These are phyloP conservation scores for Immersiella caudata DNA, from an alignment of 495 filamentous ascomycete genomes.

Conservation along the genomic window DNA sequence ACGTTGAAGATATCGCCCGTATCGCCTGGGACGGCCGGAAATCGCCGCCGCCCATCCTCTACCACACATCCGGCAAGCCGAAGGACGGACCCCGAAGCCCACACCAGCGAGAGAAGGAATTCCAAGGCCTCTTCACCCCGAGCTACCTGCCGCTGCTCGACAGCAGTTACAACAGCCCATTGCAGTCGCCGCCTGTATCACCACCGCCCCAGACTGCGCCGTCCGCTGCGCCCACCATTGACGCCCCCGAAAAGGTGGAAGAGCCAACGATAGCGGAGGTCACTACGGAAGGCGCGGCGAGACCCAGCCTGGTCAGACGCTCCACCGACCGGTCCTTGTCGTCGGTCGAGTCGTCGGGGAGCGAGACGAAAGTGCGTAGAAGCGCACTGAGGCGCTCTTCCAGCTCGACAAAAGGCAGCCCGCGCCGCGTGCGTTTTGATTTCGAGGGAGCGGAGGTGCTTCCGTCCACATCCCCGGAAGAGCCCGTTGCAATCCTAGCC, in stretches of 20 bases:
- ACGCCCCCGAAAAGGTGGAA: slow-evolving; percentile 34
- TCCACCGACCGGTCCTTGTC: slow-evolving; percentile 43
- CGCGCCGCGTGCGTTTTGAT: slow-evolving; percentile 57
- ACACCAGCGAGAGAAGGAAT: slow-evolving; percentile 58
- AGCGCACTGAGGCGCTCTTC: slow-evolving; percentile 56
- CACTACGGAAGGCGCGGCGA: background rate
- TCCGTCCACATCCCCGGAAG: slow-evolving; percentile 51
- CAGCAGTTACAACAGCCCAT: slow-evolving; percentile 26
- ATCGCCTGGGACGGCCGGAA: slow-evolving; percentile 37
- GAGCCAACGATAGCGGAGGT: slow-evolving; percentile 29
- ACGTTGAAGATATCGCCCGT: slow-evolving; percentile 28
- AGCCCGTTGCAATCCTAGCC: slow-evolving; percentile 16
- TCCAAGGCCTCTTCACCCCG: slow-evolving; percentile 63
- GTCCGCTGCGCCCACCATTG: slow-evolving; percentile 24
- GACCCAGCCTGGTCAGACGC: slow-evolving; percentile 27
- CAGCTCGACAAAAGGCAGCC: slow-evolving; percentile 50
- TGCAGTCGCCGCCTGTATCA: slow-evolving; percentile 30
- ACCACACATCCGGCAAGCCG: slow-evolving; percentile 40
- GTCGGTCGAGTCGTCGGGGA: slow-evolving; percentile 47
- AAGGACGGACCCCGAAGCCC: slow-evolving; percentile 43
- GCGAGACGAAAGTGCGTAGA: slow-evolving; percentile 42
- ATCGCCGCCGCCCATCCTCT: slow-evolving; percentile 49
- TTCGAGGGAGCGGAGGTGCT: slow-evolving; percentile 56
- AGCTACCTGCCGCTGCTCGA: slow-evolving; percentile 62
- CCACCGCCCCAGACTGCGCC: slow-evolving; percentile 19